Percentiles rank a stretch among this genome's conserved stretches.
Conservation (phyloP, 805 yeast species). For the Metschnikowia rubicola region DNA sequence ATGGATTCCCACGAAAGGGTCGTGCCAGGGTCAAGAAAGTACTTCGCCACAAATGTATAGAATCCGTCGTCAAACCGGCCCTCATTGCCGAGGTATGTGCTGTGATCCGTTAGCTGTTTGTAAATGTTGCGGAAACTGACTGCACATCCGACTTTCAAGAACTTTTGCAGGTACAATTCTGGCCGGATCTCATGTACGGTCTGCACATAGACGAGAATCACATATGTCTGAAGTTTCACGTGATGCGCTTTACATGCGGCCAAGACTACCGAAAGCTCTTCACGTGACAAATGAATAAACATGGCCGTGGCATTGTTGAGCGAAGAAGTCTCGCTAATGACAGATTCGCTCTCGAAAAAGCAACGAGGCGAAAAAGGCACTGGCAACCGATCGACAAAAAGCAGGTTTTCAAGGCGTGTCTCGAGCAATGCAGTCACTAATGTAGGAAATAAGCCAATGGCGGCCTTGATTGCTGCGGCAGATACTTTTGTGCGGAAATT, state of each 20-base stretch:
- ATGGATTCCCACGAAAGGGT: conserved; percentile 8
- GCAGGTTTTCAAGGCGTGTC: conserved; percentile 7
- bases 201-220: conserved; percentile 6
- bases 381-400: conserved; percentile 5
- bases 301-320: conserved; percentile 1
- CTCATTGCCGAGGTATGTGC: conserved; percentile 3
- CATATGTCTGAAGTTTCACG: conserved; percentile 6
- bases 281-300: conserved; percentile 2
- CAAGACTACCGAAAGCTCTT: background rate
- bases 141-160: conserved; percentile 8
- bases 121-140: conserved; percentile 9
- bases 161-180: conserved; percentile 3
- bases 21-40: conserved; percentile 4
- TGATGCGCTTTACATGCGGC: conserved; percentile 3
- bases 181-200: conserved; percentile 7
- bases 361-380: conserved; percentile 4
- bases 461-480: no score
- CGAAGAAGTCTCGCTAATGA: conserved; percentile 4
- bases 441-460: no score
- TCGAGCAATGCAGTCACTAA: conserved; percentile 9
- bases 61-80: conserved; percentile 11
- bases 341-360: conserved; percentile 7
- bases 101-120: conserved; percentile 2
- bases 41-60: conserved; percentile 4
- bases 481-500: no score